A percentile compares a stretch with the other conserved stretches of the same genome.
Evolutionary conservation across 2,329 filamentous ascomycete genomes (phyloP).

Genomic region (Cercospora canescens): DNA sequence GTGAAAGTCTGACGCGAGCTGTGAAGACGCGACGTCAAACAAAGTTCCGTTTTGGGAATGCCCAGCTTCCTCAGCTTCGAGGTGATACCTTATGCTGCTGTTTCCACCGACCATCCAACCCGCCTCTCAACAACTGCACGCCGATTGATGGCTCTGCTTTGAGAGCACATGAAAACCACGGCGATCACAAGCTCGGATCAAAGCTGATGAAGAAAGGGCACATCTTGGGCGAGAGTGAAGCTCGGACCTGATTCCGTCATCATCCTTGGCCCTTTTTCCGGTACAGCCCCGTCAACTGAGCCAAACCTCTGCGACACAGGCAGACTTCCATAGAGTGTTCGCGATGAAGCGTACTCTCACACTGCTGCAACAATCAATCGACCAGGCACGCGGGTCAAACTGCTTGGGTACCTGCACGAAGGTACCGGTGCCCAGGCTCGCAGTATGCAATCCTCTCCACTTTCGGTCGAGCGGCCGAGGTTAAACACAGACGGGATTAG

Average conservation of each 20-base stretch:
- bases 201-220: neutral
- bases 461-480: slow-evolving; percentile 18
- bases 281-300: neutral
- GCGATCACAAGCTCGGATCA: neutral
- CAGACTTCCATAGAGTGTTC: neutral
- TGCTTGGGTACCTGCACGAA: neutral
- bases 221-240: neutral
- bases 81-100: neutral
- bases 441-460: neutral
- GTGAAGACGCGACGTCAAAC: neutral
- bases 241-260: neutral
- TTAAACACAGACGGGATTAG: slow-evolving; percentile 1
- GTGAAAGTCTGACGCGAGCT: neutral
- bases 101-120: neutral
- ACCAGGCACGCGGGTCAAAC: neutral
- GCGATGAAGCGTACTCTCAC: neutral
- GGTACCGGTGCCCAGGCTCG: slow-evolving; percentile 6
- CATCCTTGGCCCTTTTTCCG: neutral
- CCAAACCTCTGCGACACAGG: neutral
- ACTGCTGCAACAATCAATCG: neutral
- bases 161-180: no score
- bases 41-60: neutral
- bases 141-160: neutral
- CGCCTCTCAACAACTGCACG: neutral
- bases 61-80: neutral